Evolutionary conservation across 495 filamentous ascomycete genomes (phyloP), one percentile per base, ranked within the genome.

Genomic region (Hyaloscypha finlandica): DNA sequence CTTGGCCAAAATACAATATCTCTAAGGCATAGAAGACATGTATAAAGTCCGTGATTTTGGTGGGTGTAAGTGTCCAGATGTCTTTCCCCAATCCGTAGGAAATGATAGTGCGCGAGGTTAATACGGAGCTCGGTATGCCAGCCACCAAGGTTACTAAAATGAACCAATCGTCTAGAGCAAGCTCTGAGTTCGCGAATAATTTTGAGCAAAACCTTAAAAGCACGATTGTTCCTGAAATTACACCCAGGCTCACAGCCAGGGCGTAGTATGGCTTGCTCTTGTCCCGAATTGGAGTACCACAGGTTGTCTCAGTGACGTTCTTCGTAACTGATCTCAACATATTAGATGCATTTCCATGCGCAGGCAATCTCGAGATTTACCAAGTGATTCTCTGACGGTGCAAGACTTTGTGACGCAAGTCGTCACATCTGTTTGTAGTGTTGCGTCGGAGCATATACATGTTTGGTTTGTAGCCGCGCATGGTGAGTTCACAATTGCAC

Each of bases 61-160:
- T 60, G 25, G 63, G 65, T 5, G 67, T 52, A n/a, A 77, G 22
- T 1, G 72, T 74, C 77, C 76, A 79, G 25, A 79, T 71, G 39
- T 79, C 76, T 33, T 25, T 63, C 9, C 77, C 77, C 4, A 76
- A 57, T 6, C 76, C 77, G 39, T 74, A 67, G 9, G 64, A 59
- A 22, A 58, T 67, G 25, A 67, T 25, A 8, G 65, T 68, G 22
- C 69, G 56, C 20, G 61, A 52, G 14, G 42, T 61, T 2, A 74
- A 53, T 16, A 68, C 67, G 6, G 53, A 31, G 54, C 59, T 65
- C n/a, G 72, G 69, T 42, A 64, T 59, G n/a, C 67, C 59, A 29
- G 60, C 1, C 14, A 19, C 37, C 14, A 65, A 35, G 2, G 65
- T 59, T 14, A 66, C 4, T 5, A 63, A 9, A 37, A 69, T 69